These are phyloP conservation scores for Tulasnella sp. DNA, from an alignment of 768 basidiomycete genomes.

Conservation along the genomic window DNA sequence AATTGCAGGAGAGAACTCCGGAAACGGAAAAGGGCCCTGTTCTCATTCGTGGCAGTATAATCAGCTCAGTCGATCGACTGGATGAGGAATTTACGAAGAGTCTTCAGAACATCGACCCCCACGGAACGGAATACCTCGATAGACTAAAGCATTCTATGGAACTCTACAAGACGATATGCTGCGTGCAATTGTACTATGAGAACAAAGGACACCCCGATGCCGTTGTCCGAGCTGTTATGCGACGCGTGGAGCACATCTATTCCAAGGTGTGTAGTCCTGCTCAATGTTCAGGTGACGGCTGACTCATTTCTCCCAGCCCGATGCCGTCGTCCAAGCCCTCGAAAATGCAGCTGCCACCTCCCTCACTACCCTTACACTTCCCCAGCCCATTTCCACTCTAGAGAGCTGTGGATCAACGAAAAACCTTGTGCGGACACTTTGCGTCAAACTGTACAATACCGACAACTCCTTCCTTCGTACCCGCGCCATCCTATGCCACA, in stretches of 20 bases:
- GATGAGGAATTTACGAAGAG: slow-evolving; percentile 98
- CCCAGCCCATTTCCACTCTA: slow-evolving; percentile 48
- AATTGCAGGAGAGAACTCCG: slow-evolving; percentile 70
- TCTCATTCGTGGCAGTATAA: slow-evolving; percentile 85
- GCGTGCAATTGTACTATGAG: slow-evolving; percentile 87
- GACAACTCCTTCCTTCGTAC: slow-evolving; percentile 87
- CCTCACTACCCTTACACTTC: slow-evolving; percentile 33
- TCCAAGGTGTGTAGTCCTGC: slow-evolving; percentile 55
- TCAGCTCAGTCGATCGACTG: slow-evolving; percentile 88
- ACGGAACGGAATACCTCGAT: slow-evolving; percentile 98
- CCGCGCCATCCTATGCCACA: slow-evolving; percentile 93
- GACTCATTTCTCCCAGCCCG: slow-evolving; percentile 47
- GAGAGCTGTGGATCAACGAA: slow-evolving; percentile 45
- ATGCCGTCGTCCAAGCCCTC: slow-evolving; percentile 80
- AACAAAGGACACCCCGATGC: slow-evolving; percentile 62
- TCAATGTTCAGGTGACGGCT: slow-evolving; percentile 13
- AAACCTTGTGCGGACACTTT: slow-evolving; percentile 74
- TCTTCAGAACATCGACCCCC: slow-evolving; percentile 95
- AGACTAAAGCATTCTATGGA: slow-evolving; percentile 91
- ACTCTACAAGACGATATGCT: slow-evolving; percentile 85
- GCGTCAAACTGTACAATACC: slow-evolving; percentile 84
- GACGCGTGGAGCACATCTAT: slow-evolving; percentile 94
- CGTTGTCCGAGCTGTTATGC: slow-evolving; percentile 80
- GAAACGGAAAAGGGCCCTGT: slow-evolving; percentile 52
- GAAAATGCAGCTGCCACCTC: slow-evolving; percentile 54